phyloP scores from a whole-genome alignment of 108 stramenopile species.

The Chaetoceros muelleri region DNA sequence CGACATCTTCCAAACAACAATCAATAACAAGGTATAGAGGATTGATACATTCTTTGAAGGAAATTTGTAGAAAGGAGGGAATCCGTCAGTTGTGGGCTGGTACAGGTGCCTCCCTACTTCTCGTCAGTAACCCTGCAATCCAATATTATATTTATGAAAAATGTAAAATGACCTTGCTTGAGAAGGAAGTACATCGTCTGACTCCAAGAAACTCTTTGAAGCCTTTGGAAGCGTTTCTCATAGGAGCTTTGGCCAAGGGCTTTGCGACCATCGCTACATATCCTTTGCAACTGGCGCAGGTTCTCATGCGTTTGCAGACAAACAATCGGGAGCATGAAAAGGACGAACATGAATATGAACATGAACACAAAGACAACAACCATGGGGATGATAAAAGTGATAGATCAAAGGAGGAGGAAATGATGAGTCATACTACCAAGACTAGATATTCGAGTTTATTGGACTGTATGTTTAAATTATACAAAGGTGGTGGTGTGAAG shows the following conservation, averaged over 20 bases:
- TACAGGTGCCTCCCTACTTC: constrained; percentile 65
- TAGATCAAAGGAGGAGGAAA: neutral
- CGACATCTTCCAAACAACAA: neutral
- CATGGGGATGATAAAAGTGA: neutral
- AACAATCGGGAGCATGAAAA: constrained; percentile 9
- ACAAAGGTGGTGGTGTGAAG: constrained; percentile 40
- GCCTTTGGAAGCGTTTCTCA: constrained; percentile 67
- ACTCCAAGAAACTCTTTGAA: constrained; percentile 14
- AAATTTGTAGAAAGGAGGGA: constrained; percentile 33
- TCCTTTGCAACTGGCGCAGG: constrained; percentile 74
- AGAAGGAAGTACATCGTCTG: neutral
- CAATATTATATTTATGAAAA: constrained; percentile 87
- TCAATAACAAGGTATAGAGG: neutral
- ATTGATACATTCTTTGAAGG: neutral
- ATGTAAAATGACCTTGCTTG: constrained; percentile 33
- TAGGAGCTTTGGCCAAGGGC: constrained; percentile 83
- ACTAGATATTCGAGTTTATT: constrained; percentile 40
- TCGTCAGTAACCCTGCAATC: constrained; percentile 91
- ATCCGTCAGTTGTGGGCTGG: constrained; percentile 52
- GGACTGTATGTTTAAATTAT: constrained; percentile 60
- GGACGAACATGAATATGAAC: neutral
- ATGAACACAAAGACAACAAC: neutral
- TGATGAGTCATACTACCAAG: neutral
- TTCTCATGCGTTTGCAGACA: constrained; percentile 37
- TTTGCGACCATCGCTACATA: constrained; percentile 86